phyloP scores from a whole-genome alignment of 495 filamentous ascomycete genomes.

The Ramalina intermedia region DNA sequence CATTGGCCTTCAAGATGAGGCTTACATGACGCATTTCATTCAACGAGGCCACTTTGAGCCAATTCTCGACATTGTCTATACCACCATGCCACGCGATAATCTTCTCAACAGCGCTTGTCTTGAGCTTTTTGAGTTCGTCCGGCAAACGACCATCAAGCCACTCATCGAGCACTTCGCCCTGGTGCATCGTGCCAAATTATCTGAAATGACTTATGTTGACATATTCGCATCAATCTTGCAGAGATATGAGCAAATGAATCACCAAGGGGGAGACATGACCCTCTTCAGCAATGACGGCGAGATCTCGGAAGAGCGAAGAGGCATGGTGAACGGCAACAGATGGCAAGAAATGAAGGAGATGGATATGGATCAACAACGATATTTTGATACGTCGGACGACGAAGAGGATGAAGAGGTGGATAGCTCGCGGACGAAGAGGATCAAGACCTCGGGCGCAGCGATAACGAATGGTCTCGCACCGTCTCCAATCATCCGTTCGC shows the following conservation, averaged over 20 bases:
- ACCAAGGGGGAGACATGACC: slow-evolving; percentile 39
- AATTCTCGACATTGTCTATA: slow-evolving; percentile 73
- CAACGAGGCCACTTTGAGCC: slow-evolving; percentile 74
- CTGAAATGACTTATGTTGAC: slow-evolving; percentile 69
- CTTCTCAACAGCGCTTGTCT: slow-evolving; percentile 90
- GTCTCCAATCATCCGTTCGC: slow-evolving; percentile 48
- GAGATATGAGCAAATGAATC: slow-evolving; percentile 68
- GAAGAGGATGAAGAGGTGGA: slow-evolving; percentile 54
- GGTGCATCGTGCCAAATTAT: slow-evolving; percentile 70
- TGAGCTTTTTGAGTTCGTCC: slow-evolving; percentile 87
- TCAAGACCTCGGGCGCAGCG: slow-evolving; percentile 12
- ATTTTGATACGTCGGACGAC: slow-evolving; percentile 84
- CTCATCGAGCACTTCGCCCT: slow-evolving; percentile 77
- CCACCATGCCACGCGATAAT: slow-evolving; percentile 93
- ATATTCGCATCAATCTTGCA: slow-evolving; percentile 65
- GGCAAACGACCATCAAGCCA: slow-evolving; percentile 67
- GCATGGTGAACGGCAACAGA: slow-evolving; percentile 46
- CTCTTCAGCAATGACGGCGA: slow-evolving; percentile 35
- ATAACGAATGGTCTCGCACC: slow-evolving; percentile 18
- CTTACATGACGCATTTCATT: slow-evolving; percentile 76
- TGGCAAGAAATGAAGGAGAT: slow-evolving; percentile 72
- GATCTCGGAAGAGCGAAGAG: slow-evolving; percentile 32
- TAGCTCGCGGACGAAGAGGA: slow-evolving; percentile 12
- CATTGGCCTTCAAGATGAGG: slow-evolving; percentile 77
- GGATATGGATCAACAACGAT: slow-evolving; percentile 80